phyloP scores from a whole-genome alignment of 1,284 basidiomycete genomes.

The Cerrena zonata region DNA sequence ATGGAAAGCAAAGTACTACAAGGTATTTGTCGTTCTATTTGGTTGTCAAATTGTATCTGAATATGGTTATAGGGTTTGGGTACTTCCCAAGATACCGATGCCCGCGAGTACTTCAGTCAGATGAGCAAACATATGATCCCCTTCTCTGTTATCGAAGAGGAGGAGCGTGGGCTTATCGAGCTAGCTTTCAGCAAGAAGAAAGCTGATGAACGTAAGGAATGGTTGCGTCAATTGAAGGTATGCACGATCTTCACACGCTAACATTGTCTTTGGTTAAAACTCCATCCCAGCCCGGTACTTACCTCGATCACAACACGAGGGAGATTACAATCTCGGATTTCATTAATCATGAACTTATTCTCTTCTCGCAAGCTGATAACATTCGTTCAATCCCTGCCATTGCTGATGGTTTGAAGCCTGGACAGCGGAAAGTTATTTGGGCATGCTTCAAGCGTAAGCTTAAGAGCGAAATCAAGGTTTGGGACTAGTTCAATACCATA shows the following conservation, averaged over 20 bases:
- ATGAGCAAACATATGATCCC: slow-evolving; percentile 93
- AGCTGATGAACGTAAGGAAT: slow-evolving; percentile 97
- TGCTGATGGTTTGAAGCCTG: slow-evolving; percentile 96
- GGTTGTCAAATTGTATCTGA: neutral
- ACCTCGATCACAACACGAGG: slow-evolving; percentile 82
- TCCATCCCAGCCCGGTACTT: slow-evolving; percentile 80
- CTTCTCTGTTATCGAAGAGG: slow-evolving; percentile 77
- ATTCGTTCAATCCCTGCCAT: slow-evolving; percentile 92
- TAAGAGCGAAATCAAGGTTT: slow-evolving; percentile 85
- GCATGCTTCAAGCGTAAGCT: slow-evolving; percentile 93
- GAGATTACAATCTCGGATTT: slow-evolving; percentile 90
- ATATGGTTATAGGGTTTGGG: slow-evolving; percentile 77
- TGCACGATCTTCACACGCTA: slow-evolving; percentile 12
- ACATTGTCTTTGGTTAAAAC: neutral
- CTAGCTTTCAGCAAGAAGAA: slow-evolving; percentile 99
- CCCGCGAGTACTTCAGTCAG: slow-evolving; percentile 87
- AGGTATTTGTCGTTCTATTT: slow-evolving; percentile 50
- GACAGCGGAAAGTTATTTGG: slow-evolving; percentile 96
- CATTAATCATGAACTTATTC: slow-evolving; percentile 96
- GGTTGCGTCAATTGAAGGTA: slow-evolving; percentile 90
- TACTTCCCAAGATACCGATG: slow-evolving; percentile 84
- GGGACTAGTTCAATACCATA: neutral
- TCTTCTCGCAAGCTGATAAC: slow-evolving; percentile 99
- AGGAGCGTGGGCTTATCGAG: slow-evolving; percentile 87
- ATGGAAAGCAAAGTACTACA: slow-evolving; percentile 95